Evolutionary conservation across 140 eudicot species (phyloP).

Genomic region (Ambrosia hybrid): DNA sequence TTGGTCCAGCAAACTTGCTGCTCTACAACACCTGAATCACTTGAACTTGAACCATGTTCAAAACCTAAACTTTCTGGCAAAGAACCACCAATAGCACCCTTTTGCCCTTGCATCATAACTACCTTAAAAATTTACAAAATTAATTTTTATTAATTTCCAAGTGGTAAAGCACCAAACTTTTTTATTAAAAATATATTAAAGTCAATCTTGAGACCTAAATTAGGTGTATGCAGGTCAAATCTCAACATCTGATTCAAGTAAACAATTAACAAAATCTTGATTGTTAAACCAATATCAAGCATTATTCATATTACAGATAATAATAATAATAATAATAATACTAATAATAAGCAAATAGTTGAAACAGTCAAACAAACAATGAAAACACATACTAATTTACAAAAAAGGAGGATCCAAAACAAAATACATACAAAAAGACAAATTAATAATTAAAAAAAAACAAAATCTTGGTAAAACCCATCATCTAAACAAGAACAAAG

Average conservation of each 20-base stretch:
- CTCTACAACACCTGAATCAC: slow-evolving; percentile 41
- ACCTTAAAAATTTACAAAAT: slow-evolving; percentile 13
- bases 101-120: slow-evolving; percentile 83
- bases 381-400: too few species aligned
- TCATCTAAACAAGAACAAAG: slow-evolving; percentile 19
- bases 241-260: slow-evolving; percentile 17
- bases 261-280: slow-evolving; percentile 21
- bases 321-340: too few species aligned
- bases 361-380: slow-evolving; percentile 21
- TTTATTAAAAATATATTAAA: slow-evolving; percentile 17
- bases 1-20: neutral
- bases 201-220: slow-evolving; percentile 30
- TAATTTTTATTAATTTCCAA: slow-evolving; percentile 6
- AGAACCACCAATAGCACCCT: slow-evolving; percentile 52
- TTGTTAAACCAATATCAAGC: neutral
- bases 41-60: slow-evolving; percentile 57
- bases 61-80: slow-evolving; percentile 60
- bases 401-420: too few species aligned
- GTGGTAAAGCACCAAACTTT: neutral
- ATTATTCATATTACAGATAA: too few species aligned
- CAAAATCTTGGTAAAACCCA: slow-evolving; percentile 22
- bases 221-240: slow-evolving; percentile 28
- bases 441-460: neutral
- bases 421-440: slow-evolving; percentile 14
- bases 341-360: slow-evolving; percentile 4